Evolutionary conservation across 2,329 filamentous ascomycete genomes (phyloP), one percentile per base, ranked within the genome.

Genomic region (Alternaria hordeiaustralica): DNA sequence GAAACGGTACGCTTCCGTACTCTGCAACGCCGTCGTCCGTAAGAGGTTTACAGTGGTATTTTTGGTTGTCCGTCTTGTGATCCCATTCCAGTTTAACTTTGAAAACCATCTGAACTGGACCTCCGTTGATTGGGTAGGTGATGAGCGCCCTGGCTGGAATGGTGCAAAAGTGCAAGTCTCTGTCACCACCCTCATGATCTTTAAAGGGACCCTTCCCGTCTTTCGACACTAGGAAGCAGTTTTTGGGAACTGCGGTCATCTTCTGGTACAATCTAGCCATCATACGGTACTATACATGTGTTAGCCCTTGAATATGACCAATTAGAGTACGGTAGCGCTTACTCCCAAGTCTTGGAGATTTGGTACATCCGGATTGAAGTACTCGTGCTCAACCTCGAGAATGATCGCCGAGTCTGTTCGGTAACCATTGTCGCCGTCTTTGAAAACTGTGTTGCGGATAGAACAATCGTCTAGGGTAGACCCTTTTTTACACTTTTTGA

Each of bases 181-280:
- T 18, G 15, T 30, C 51, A 23, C 21, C 36, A 13, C 60, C n/a
- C n/a, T n/a, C n/a, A n/a, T n/a, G n/a, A n/a, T n/a, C n/a, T n/a
- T n/a, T n/a, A n/a, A n/a, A n/a, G n/a, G n/a, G n/a, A n/a, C n/a
- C n/a, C n/a, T n/a, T n/a, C n/a, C n/a, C n/a, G n/a, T n/a, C n/a
- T n/a, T n/a, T n/a, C n/a, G n/a, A n/a, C n/a, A n/a, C n/a, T n/a
- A n/a, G n/a, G n/a, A 20, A 30, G 15, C 49, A 53, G 30, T 53
- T 53, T 3, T 4, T 3, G 1, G 49, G 49, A 8, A 23, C 30
- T 2, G 25, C 15, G 3, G 60, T 58, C 60, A 62, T 62, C 10
- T 53, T 33, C 1, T 62, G 55, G 41, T 41, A 62, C 8, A 58
- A 23, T 4, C 49, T 51, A 5, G 60, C 60, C n/a, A 62, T 45